Percentiles rank a stretch among this genome's conserved stretches.
Conservation (phyloP, 176 grass and related monocot species). For the Carex pumila region DNA sequence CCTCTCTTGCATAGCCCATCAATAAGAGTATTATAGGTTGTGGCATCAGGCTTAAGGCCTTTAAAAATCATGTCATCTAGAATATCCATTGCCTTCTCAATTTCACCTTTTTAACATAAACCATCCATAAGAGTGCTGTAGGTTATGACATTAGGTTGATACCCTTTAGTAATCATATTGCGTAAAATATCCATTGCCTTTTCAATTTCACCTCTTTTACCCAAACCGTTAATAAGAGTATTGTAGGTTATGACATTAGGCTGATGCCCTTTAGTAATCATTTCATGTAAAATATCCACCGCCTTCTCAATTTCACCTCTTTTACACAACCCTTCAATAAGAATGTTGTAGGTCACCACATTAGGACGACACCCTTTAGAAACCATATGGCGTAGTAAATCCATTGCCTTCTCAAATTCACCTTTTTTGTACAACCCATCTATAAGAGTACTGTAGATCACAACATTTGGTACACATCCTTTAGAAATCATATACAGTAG, state of each 20-base stretch:
- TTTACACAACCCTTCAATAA: conserved; percentile 10
- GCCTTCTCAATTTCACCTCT: neutral
- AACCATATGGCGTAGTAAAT: neutral
- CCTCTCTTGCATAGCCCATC: neutral
- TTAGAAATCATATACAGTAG: no score
- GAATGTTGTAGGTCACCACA: neutral
- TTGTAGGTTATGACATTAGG: conserved; percentile 7
- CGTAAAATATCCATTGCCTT: neutral
- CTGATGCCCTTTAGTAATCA: neutral
- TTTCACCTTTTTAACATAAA: neutral
- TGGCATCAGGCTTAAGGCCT: neutral
- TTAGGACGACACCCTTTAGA: neutral
- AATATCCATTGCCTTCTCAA: neutral
- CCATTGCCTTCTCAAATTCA: neutral
- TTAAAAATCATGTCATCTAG: neutral
- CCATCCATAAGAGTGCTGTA: neutral
- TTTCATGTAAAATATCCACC: neutral
- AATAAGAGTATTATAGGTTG: neutral
- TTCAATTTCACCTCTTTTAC: neutral
- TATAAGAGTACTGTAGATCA: neutral
- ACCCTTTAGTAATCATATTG: neutral
- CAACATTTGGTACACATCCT: neutral
- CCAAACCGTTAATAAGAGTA: neutral
- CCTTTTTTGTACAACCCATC: neutral
- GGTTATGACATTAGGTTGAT: neutral